Evolutionary conservation across 345 rosid species (phyloP), one percentile per base, ranked within the genome.

Genomic region (Populus ilicifolia): DNA sequence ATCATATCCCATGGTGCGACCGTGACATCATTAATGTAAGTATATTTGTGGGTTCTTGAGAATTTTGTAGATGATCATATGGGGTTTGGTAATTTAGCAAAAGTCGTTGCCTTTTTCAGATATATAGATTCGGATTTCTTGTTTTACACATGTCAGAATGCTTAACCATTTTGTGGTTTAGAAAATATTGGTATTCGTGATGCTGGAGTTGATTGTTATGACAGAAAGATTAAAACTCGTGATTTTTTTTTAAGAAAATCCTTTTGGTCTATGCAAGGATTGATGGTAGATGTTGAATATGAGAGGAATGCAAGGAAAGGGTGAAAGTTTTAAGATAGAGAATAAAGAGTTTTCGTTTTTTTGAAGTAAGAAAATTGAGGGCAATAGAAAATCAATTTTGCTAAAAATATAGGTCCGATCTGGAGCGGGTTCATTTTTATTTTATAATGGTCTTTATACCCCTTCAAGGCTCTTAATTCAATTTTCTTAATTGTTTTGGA

Each of bases 1-100:
- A 93, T 77, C 89, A 87, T 80, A 86, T 91, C 77, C 96, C 97
- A 2, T 89, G 90, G 90, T 89, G 91, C 88, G 91, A 91, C 71
- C 61, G 86, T 52, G 96, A 91, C 82, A 90, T 90, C 87, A 79
- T 91, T 78, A 66, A 78, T 36, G 97, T 92, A 86, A 64, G 85
- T 61, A 21, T 50, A 59, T n/a, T 3, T 59, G 64, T 59, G 29
- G 64, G 64, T 59, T 59, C 3, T 59, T 8, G 12, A 3, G 16
- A 59, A n/a, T 23, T n/a, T 10, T 59, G 16, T 59, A 9, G 8
- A 23, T 59, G 12, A 11, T 59, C 64, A 59, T n/a, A n/a, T 59
- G 25, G 29, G 29, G 29, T 25, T n/a, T 59, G 64, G 3, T n/a
- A 59, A 1, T n/a, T 59, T 59, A 3, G 27, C 12, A n/a, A 59